These are phyloP conservation scores for Deinandra increscens DNA, from an alignment of 129 eudicot species.

Conservation along the genomic window DNA sequence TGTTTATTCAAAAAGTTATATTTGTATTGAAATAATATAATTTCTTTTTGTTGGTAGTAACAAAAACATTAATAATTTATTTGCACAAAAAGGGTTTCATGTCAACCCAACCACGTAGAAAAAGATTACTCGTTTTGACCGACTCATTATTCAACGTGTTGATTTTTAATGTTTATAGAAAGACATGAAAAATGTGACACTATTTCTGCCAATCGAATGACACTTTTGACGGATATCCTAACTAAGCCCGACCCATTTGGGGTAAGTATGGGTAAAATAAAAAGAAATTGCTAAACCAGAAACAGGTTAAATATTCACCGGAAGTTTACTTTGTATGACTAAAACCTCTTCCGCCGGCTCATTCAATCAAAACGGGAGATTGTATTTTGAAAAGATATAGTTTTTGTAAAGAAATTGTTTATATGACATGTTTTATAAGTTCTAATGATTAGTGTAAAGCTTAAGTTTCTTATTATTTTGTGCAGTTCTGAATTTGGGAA, in stretches of 20 bases:
- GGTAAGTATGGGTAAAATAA: background rate
- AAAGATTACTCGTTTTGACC: background rate
- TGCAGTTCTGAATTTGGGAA: slow-evolving; percentile 71
- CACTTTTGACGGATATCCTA: background rate
- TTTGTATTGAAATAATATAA: background rate
- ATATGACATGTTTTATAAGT: too few relatives aligned
- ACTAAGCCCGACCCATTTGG: background rate
- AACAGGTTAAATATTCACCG: too few relatives aligned
- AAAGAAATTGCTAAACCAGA: background rate
- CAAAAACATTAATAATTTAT: too few relatives aligned
- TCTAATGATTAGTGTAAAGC: background rate
- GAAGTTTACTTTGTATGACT: too few relatives aligned
- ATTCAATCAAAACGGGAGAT: too few relatives aligned
- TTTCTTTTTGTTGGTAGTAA: too few relatives aligned
- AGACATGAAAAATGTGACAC: background rate
- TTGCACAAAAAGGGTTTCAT: too few relatives aligned
- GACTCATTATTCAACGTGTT: background rate
- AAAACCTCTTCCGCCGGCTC: too few relatives aligned
- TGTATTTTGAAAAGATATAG: too few relatives aligned
- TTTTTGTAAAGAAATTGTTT: too few relatives aligned
- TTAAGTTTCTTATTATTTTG: background rate
- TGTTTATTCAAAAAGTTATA: background rate
- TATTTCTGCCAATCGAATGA: too few relatives aligned
- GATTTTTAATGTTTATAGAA: background rate
- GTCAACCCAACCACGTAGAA: background rate